A percentile compares a stretch with the other conserved stretches of the same genome.
phyloP scores from a whole-genome alignment of 805 yeast species.

The Cyberlindnera americana region DNA sequence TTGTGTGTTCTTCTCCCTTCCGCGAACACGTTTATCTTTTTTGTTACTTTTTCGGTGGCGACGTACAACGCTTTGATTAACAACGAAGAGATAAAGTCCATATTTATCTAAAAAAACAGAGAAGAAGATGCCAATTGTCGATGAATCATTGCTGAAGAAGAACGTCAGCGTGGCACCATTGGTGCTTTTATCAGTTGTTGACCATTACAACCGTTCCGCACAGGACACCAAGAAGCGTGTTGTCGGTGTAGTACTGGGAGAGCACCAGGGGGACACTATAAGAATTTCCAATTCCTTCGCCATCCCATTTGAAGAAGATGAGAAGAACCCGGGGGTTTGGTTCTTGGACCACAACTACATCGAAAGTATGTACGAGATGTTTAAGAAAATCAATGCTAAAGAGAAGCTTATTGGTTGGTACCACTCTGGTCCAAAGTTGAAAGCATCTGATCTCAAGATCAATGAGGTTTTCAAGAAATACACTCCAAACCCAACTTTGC shows the following conservation, averaged over 20 bases:
- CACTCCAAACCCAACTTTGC: constrained; percentile 72
- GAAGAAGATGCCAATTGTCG: constrained; percentile 18
- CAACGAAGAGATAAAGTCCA: too few relatives aligned
- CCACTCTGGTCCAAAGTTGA: constrained; percentile 93
- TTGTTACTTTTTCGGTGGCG: constrained; percentile 6
- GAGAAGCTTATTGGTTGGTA: constrained; percentile 99
- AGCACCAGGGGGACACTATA: constrained; percentile 46
- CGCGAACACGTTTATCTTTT: too few relatives aligned
- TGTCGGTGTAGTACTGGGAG: constrained; percentile 92
- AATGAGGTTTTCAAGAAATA: constrained; percentile 86
- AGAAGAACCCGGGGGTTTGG: constrained; percentile 88
- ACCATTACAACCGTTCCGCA: constrained; percentile 88
- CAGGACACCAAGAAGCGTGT: constrained; percentile 75
- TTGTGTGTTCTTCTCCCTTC: too few relatives aligned
- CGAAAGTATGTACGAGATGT: constrained; percentile 97
- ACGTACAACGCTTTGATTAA: neutral
- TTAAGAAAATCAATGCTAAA: constrained; percentile 94
- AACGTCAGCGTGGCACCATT: constrained; percentile 92
- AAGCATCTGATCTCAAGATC: constrained; percentile 83
- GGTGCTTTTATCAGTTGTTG: constrained; percentile 90
- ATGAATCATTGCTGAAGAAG: constrained; percentile 30
- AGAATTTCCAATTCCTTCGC: constrained; percentile 92
- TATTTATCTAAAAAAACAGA: neutral
- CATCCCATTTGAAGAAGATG: constrained; percentile 97
- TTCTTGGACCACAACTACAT: constrained; percentile 94